Conservation (phyloP, 495 filamentous ascomycete species). For the Aspergillus baeticus region DNA sequence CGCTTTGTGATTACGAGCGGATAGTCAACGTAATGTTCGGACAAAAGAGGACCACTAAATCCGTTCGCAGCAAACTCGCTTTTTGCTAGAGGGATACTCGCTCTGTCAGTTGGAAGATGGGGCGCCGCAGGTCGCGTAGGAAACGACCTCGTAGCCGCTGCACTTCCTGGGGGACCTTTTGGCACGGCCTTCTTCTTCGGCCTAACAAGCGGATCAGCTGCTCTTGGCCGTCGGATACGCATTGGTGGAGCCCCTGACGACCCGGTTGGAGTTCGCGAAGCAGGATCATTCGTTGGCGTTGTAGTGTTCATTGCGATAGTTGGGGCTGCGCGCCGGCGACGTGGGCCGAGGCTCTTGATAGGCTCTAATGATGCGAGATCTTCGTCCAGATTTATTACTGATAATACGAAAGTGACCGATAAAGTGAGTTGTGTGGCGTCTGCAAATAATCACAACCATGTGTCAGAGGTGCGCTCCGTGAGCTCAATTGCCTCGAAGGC, state of each 20-base stretch:
- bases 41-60: constrained; percentile 58
- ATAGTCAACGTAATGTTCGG: constrained; percentile 56
- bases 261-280: constrained; percentile 28
- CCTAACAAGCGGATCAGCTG: constrained; percentile 67
- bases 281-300: constrained; percentile 33
- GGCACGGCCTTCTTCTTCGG: constrained; percentile 51
- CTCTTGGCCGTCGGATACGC: constrained; percentile 47
- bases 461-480: too few species aligned
- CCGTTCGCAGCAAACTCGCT: constrained; percentile 50
- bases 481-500: too few species aligned
- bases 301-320: constrained; percentile 34
- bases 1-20: constrained; percentile 80
- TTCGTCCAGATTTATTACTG: background rate
- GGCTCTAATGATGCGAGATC: too few species aligned
- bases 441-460: too few species aligned
- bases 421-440: too few species aligned
- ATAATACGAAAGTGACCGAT: too few species aligned
- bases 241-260: constrained; percentile 37
- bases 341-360: background rate
- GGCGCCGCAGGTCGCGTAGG: constrained; percentile 23
- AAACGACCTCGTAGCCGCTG: constrained; percentile 24
- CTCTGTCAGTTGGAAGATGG: constrained; percentile 18
- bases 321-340: background rate
- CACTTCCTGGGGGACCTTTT: constrained; percentile 22
- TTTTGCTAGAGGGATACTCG: constrained; percentile 21